Base-by-base conservation (phyloP, 495 filamentous ascomycete genomes). In the Amniculicola lignicola region DNA sequence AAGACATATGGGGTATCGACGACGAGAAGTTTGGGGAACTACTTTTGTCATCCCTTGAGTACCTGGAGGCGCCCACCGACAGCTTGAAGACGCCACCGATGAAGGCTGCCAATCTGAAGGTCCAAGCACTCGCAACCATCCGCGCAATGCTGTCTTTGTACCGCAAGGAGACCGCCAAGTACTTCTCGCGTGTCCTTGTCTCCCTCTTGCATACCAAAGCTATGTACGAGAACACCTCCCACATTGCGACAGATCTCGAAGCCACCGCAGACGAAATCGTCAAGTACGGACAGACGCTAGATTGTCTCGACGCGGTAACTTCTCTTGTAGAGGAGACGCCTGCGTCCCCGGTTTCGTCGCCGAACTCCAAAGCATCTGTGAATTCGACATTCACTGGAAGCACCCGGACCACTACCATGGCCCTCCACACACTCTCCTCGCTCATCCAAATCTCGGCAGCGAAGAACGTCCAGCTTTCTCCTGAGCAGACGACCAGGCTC, bases 101-200 rank as follows among this genome's bases (percentile, higher is more conserved):
- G 42, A 87, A 85, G 66, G 74, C 78, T 0, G 77, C 81, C 47
- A 89, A 94, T 49, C 78, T 92, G 50, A 90, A 91, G 69, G 85
- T 87, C 5, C 91, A 96, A 68, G 84, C 87, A 5, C 74, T 96
- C 16, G 78, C 85, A 2, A 90, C 90, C 1, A 81, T 96, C 58
- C 86, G 88, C 50, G 77, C 88, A 18, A 79, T 96, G 60, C 79
- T 93, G 37, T 77, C 79, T 45, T 79, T 86, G 58, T 82, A 85
- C 55, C 78, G 79, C 15, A 74, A 79, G 16, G 75, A 78, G 37
- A 87, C 90, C 63, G 72, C 79, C 22, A 76, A 77, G 1, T 85
- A 86, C 68, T 81, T 86, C 19, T 75, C 82, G 0, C 77, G 78
- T 2, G 80, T 82, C 1, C 74, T 95, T 39, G 74, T 84, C 62